Base-by-base conservation (phyloP, 208 protist species). In the Endotrypanum monterogeii region DNA sequence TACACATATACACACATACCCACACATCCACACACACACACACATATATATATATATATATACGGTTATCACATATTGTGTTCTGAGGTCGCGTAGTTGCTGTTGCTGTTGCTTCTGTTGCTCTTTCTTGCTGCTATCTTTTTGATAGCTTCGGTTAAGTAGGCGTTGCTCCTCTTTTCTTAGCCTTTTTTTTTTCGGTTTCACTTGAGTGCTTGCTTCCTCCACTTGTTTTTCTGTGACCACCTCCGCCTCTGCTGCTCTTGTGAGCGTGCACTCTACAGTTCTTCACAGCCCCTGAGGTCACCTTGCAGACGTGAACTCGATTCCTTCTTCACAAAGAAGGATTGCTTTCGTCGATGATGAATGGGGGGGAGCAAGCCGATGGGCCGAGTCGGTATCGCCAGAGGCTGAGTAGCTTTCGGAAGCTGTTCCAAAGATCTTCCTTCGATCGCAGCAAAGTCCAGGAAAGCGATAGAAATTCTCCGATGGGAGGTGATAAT, bases 361-460 rank as follows among this genome's bases (percentile, higher is more conserved):
- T 57, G 46, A 25, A 23, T 16, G 50, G 30, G 25, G 8, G 41
- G 23, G 35, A 11, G 0, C 30, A 50, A 18, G 70, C 56, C 18
- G 44, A 35, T 23, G 50, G 16, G 25, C 20, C 32, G 12, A 39
- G 46, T 11, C 28, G 25, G 20, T 8, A 32, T 23, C 70, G 25
- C 2, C 51, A 65, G 8, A 81, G 68, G 66, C 9, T 39, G 23
- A 69, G 57, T 46, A 57, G 50, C 1, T 32, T 81, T 20, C 71
- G 70, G 9, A 81, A 73, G 25, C 71, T 82, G 41, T 82, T 78
- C 46, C 70, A 48, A 5, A 71, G 71, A 46, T 69, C 50, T 44
- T 30, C 57, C 23, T 72, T 57, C 57, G 44, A 58, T 57, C 44
- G 67, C 14, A 63, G 44, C 32, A 69, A 16, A 9, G 69, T 66